phyloP scores from a whole-genome alignment of 1,284 basidiomycete genomes.

The Xerocomus amazonicus region DNA sequence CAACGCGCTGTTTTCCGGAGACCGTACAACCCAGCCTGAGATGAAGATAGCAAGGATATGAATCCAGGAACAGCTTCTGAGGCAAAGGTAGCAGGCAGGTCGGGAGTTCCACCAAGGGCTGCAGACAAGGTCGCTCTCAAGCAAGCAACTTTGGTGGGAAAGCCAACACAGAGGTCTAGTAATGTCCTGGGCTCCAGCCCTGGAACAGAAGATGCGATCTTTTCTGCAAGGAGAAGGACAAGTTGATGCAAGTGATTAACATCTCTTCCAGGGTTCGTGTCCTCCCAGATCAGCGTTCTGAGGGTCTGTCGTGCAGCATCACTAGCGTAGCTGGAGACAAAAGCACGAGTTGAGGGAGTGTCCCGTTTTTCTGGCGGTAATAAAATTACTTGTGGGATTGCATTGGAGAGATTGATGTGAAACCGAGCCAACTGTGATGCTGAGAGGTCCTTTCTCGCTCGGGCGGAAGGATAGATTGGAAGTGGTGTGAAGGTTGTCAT shows the following conservation, averaged over 20 bases:
- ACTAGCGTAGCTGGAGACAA: constrained; percentile 55
- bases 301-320: constrained; percentile 51
- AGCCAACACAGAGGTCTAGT: constrained; percentile 60
- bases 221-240: constrained; percentile 56
- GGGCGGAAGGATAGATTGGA: constrained; percentile 52
- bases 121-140: constrained; percentile 43
- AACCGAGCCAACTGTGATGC: constrained; percentile 51
- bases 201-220: constrained; percentile 38
- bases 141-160: constrained; percentile 44
- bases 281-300: constrained; percentile 55
- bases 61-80: constrained; percentile 55
- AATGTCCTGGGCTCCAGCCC: constrained; percentile 51
- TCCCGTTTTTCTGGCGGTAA: constrained; percentile 47
- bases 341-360: constrained; percentile 42
- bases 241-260: constrained; percentile 49
- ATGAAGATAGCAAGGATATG: constrained; percentile 43
- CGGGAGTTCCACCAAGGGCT: constrained; percentile 34
- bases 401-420: constrained; percentile 44
- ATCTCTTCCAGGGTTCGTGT: constrained; percentile 27
- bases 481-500: constrained; percentile 31
- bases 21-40: constrained; percentile 49
- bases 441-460: constrained; percentile 47
- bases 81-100: constrained; percentile 35
- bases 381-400: constrained; percentile 44
- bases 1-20: constrained; percentile 61